Evolutionary conservation across 1,284 basidiomycete genomes (phyloP).

Genomic region (Ceratobasidium sp.): DNA sequence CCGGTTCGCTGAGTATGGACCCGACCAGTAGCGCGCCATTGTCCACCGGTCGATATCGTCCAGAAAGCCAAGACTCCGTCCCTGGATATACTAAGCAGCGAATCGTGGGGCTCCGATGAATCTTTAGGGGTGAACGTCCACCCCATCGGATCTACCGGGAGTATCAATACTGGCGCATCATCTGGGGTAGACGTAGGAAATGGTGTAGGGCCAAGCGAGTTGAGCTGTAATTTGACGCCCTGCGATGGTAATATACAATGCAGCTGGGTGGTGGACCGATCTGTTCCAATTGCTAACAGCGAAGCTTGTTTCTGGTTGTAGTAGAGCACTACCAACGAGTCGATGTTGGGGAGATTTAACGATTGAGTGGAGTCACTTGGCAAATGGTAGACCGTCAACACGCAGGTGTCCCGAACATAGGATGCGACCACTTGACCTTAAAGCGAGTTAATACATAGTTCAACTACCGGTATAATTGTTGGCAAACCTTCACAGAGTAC

Average conservation of each 20-base stretch:
- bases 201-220: conserved; percentile 49
- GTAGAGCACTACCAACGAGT: conserved; percentile 23
- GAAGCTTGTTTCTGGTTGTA: conserved; percentile 2
- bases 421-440: conserved; percentile 4
- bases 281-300: neutral
- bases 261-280: conserved; percentile 59
- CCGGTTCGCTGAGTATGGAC: conserved; percentile 73
- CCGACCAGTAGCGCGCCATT: conserved; percentile 74
- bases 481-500: conserved; percentile 13
- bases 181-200: conserved; percentile 51
- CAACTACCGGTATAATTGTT: neutral
- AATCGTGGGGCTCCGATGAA: conserved; percentile 61
- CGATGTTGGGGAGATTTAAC: neutral
- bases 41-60: conserved; percentile 64
- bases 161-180: conserved; percentile 58
- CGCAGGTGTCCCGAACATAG: neutral
- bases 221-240: neutral
- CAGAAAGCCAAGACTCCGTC: conserved; percentile 83
- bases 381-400: conserved; percentile 10
- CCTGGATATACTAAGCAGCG: conserved; percentile 76
- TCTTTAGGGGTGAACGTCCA: conserved; percentile 57
- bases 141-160: conserved; percentile 91
- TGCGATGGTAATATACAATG: conserved; percentile 50
- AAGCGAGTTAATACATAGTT: conserved; percentile 47
- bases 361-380: conserved; percentile 11